Evolutionary conservation across 2,329 filamentous ascomycete genomes (phyloP).

Genomic region (Nothophaeocryptopus gaeumannii): DNA sequence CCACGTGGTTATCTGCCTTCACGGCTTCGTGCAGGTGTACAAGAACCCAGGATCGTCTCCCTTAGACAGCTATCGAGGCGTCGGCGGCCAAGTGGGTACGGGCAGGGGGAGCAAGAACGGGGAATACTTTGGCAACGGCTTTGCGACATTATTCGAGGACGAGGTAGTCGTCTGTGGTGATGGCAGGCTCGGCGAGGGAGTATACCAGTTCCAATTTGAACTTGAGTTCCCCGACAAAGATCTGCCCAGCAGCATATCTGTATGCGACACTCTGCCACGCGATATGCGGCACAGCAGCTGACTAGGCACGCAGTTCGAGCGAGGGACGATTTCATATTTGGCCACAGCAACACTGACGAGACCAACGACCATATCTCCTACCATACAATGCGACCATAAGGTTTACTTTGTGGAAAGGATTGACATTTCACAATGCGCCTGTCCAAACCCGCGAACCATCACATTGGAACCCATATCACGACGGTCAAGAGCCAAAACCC

Average conservation of each 20-base stretch:
- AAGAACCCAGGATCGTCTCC: conserved; percentile 62
- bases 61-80: conserved; percentile 51
- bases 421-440: conserved; percentile 72
- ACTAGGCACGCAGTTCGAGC: conserved; percentile 72
- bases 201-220: conserved; percentile 77
- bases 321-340: conserved; percentile 88
- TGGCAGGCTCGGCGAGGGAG: conserved; percentile 68
- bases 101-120: conserved; percentile 53
- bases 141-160: conserved; percentile 78
- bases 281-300: conserved; percentile 10
- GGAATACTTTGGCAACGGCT: conserved; percentile 69
- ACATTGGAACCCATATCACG: conserved; percentile 84
- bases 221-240: conserved; percentile 66
- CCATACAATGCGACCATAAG: conserved; percentile 74
- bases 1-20: conserved; percentile 73
- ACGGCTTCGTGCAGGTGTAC: conserved; percentile 76
- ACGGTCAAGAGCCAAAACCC: conserved; percentile 60
- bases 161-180: conserved; percentile 77
- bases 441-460: conserved; percentile 77
- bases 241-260: conserved; percentile 90
- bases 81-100: conserved; percentile 51
- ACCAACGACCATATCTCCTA: conserved; percentile 80
- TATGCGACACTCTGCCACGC: conserved; percentile 49
- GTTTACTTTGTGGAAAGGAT: conserved; percentile 77
- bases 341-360: conserved; percentile 86